Base-by-base conservation (phyloP, 2,329 filamentous ascomycete species). In the Reticulascus tulasneorum region DNA sequence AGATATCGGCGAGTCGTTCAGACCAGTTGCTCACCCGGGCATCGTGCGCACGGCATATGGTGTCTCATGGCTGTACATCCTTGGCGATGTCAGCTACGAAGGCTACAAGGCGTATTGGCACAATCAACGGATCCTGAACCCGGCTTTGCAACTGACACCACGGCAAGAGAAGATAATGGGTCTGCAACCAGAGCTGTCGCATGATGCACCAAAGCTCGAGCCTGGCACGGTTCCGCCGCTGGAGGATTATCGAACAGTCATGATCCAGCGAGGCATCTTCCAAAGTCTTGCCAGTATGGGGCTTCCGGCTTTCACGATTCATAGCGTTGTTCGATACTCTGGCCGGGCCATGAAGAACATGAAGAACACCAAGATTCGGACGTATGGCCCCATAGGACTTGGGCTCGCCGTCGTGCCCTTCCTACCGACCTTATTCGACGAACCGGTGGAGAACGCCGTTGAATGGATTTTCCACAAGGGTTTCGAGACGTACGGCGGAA, bases 1-100 rank as follows among this genome's bases (percentile, higher is more conserved):
- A 15, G 91, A 97, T 54, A 91, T 98, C 46, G 93, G 93, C 58
- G 93, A 98, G 63, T 94, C 86, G 0, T 98, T 98, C 64, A 80
- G 93, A 3, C 93, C 93, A 0, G 76, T 98, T 24, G 90, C 91
- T 5, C 90, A 96, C 56, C 91, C 89, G 0, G 81, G 74, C 52
- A 65, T 94, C 4, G 84, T 98, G 9, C 78, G 83, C 40, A 71
- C 78, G 30, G 93, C 93, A 6, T 98, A 98, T 56, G 91, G 79
- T 31, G 70, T 98, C 26, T 94, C 87, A 3, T 97, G 93, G 93
- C 71, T 85, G 9, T 98, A 98, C 55, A 77, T 98, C 16, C 63
- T 89, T 11, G 91, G 93, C 31, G 93, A 98, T 55, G 91, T 97
- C 30, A 74, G 77, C 22, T 83, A 96, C 56, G 93, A 98, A 62